Conservation (phyloP, 805 yeast species). For the Maudiozyma serrabonitensis region DNA sequence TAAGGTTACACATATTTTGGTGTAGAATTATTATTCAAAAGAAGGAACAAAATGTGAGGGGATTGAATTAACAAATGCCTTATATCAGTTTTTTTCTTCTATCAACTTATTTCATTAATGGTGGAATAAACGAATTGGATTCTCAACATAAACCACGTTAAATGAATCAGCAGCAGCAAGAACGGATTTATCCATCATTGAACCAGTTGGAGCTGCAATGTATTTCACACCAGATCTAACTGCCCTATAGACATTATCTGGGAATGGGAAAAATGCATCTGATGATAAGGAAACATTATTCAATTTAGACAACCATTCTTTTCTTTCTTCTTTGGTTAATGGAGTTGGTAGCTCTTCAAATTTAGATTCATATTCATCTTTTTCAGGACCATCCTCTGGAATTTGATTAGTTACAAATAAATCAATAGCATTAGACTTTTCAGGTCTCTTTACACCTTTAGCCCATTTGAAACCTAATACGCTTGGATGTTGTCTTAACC, state of each 20-base stretch:
- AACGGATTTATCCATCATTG: slow-evolving; percentile 95
- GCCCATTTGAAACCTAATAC: slow-evolving; percentile 95
- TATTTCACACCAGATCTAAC: slow-evolving; percentile 92
- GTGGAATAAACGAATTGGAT: slow-evolving; percentile 96
- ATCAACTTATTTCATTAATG: slow-evolving; percentile 43
- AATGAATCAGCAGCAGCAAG: slow-evolving; percentile 90
- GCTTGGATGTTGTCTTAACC: slow-evolving; percentile 97
- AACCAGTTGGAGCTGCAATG: slow-evolving; percentile 95
- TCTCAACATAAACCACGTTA: slow-evolving; percentile 87
- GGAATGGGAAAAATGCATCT: slow-evolving; percentile 99
- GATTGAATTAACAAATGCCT: too few relatives aligned
- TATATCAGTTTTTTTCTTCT: too few relatives aligned
- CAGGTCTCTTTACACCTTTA: slow-evolving; percentile 96
- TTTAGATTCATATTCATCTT: slow-evolving; percentile 82
- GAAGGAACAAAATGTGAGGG: not conserved
- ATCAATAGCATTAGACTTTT: slow-evolving; percentile 96
- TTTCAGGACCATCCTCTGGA: slow-evolving; percentile 87
- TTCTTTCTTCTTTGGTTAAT: slow-evolving; percentile 70
- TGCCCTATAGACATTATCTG: slow-evolving; percentile 97
- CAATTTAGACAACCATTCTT: slow-evolving; percentile 75
- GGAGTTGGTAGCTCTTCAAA: slow-evolving; percentile 79
- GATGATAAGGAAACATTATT: slow-evolving; percentile 85
- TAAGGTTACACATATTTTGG: too few relatives aligned
- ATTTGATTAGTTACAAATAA: slow-evolving; percentile 84
- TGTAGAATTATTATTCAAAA: not conserved